Conservation (phyloP, 305 asterid genomes). For the Fraxinus angustifolia region DNA sequence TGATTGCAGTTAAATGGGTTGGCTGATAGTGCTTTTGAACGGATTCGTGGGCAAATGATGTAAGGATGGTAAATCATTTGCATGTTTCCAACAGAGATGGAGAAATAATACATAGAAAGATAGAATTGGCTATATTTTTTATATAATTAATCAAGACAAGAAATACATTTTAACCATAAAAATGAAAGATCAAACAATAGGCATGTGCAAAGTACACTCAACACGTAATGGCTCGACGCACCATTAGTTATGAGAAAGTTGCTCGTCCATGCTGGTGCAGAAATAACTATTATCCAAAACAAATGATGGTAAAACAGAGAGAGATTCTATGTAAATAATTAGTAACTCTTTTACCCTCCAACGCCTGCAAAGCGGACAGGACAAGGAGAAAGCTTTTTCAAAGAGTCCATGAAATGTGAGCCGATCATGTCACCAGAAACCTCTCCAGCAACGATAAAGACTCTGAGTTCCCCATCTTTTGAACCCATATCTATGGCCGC, state of each 20-base stretch:
- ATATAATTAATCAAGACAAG: not conserved
- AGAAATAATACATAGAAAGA: too few species aligned
- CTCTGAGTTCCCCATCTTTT: constrained; percentile 80
- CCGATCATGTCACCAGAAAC: constrained; percentile 87
- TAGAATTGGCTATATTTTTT: not conserved
- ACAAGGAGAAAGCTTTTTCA: constrained; percentile 54
- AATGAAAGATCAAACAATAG: not conserved
- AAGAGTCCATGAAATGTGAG: constrained; percentile 71
- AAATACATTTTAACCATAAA: not conserved
- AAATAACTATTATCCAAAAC: not conserved
- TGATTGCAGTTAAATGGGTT: too few species aligned
- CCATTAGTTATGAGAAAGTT: not conserved
- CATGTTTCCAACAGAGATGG: too few species aligned
- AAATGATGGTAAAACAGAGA: not conserved
- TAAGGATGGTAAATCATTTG: too few species aligned
- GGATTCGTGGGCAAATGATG: too few species aligned
- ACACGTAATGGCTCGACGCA: not conserved
- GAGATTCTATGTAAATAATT: not conserved
- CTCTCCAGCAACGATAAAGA: constrained; percentile 91
- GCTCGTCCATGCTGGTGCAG: not conserved
- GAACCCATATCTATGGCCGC: constrained; percentile 50
- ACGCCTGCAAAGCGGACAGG: constrained; percentile 79
- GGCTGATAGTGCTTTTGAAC: too few species aligned
- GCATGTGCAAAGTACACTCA: not conserved
- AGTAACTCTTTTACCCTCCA: constrained; percentile 61